Evolutionary conservation across 805 yeast species (phyloP), one percentile per base, ranked within the genome.

Genomic region (Henningerozyma blattae): DNA sequence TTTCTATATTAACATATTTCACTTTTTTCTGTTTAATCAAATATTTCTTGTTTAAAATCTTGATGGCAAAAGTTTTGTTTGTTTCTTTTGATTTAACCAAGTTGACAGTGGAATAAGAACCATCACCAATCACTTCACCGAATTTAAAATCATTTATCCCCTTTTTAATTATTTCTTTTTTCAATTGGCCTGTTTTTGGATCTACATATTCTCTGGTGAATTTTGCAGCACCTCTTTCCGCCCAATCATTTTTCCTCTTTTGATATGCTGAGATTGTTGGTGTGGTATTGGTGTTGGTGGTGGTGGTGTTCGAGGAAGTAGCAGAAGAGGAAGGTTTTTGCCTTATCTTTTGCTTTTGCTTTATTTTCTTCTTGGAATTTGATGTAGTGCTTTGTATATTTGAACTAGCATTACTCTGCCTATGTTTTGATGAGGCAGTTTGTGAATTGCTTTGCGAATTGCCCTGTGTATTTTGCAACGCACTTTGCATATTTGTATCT

Each of bases 51-150:
- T 77, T 85, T 36, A 82, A 58, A 3, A 81, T 71, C 51, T 82
- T 82, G 9, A 82, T 77, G 2, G 94, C 94, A 52, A 76, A 82
- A 14, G 87, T 79, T 38, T 78, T 74, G 37, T 70, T 67, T 30
- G 82, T 78, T 18, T 58, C 61, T 46, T 75, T 85, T 40, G 91
- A 94, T 2, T 83, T 70, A 0, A 96, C 98, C 27, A 84, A 70
- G 44, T 75, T 71, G 4, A 89, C 99, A 1, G 94, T 87, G 8
- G 96, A 86, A 53, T 89, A 91, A 5, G 95, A 85, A 2, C 99
- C 99, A 52, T 84, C 94, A 20, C 99, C 99, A 19, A 91, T 70
- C 29, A 80, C 75, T 14, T 83, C 75, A 8, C 94, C 93, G 52
- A 91, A 85, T 41, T 76, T 79, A 56, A 87, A 91, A 52, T 91